These are phyloP conservation scores for Anastatica hierochuntica DNA, from an alignment of 345 rosid genomes.

Conservation along the genomic window DNA sequence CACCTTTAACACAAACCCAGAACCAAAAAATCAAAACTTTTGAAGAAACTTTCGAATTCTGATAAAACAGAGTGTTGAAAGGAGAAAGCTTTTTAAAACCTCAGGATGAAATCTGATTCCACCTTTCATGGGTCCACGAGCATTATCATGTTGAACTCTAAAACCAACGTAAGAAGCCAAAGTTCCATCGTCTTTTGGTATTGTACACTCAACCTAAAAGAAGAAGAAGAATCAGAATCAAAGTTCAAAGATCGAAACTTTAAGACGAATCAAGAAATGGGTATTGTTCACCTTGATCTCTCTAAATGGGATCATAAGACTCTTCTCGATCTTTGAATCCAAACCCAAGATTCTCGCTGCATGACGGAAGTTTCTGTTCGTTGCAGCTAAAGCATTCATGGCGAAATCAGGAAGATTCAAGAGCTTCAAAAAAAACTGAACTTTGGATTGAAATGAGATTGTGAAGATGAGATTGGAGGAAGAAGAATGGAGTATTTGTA, in stretches of 20 bases:
- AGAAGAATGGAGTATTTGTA: too few relatives aligned
- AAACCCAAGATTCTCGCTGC: conserved; percentile 82
- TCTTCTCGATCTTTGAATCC: conserved; percentile 79
- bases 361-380: conserved; percentile 83
- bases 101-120: conserved; percentile 99
- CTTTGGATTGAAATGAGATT: too few relatives aligned
- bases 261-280: too few relatives aligned
- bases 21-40: too few relatives aligned
- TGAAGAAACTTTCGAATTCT: too few relatives aligned
- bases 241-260: too few relatives aligned
- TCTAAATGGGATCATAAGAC: conserved; percentile 89
- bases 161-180: conserved; percentile 81
- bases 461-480: too few relatives aligned
- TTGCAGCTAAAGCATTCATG: conserved; percentile 92
- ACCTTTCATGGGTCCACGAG: conserved; percentile 99
- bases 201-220: conserved; percentile 83
- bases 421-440: not conserved
- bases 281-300: conserved; percentile 99
- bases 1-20: conserved; percentile 34
- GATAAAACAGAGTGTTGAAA: too few relatives aligned
- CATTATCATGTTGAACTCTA: conserved; percentile 94
- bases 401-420: not conserved
- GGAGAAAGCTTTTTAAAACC: conserved; percentile 31
- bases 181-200: conserved; percentile 93
- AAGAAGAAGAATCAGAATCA: too few relatives aligned